Percentiles rank a stretch among this genome's conserved stretches.
These are phyloP conservation scores for Monascus ruber DNA, from an alignment of 2,329 filamentous ascomycete species.

Conservation along the genomic window DNA sequence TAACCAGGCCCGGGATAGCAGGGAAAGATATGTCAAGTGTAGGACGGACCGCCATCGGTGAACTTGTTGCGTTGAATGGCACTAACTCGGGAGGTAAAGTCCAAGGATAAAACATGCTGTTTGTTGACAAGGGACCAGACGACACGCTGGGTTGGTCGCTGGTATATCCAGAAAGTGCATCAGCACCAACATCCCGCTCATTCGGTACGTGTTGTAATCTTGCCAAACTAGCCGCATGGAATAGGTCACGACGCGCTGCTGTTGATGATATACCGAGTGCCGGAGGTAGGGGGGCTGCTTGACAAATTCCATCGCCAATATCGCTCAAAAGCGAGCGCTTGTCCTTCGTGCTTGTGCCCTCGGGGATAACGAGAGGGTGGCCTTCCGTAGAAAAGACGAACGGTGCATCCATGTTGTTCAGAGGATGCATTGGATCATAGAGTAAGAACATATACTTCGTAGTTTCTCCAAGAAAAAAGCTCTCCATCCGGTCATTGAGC, in stretches of 20 bases:
- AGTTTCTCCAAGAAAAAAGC: slow-evolving; percentile 94
- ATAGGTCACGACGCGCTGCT: slow-evolving; percentile 69
- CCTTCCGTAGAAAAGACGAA: slow-evolving; percentile 96
- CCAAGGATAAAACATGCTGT: slow-evolving; percentile 87
- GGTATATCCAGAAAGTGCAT: slow-evolving; percentile 39
- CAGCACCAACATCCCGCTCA: slow-evolving; percentile 41
- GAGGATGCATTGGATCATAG: slow-evolving; percentile 72
- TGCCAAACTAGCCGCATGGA: slow-evolving; percentile 77
- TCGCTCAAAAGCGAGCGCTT: slow-evolving; percentile 3
- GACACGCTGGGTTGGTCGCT: slow-evolving; percentile 45
- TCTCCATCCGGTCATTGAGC: slow-evolving; percentile 91
- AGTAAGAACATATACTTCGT: slow-evolving; percentile 91
- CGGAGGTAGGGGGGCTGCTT: slow-evolving; percentile 45
- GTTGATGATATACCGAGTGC: slow-evolving; percentile 68
- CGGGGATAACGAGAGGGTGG: slow-evolving; percentile 78
- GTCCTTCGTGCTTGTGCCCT: slow-evolving; percentile 19
- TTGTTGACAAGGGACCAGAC: slow-evolving; percentile 47
- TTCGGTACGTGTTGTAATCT: slow-evolving; percentile 64
- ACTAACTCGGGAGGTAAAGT: slow-evolving; percentile 69
- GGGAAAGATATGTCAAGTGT: slow-evolving; percentile 62
- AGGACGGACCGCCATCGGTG: slow-evolving; percentile 56
- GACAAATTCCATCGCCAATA: slow-evolving; percentile 47
- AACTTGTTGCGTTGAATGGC: slow-evolving; percentile 65
- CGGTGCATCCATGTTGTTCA: slow-evolving; percentile 76
- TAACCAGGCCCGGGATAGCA: slow-evolving; percentile 38